A percentile compares a stretch with the other conserved stretches of the same genome.
These are phyloP conservation scores for Neohortaea acidophila DNA, from an alignment of 495 filamentous ascomycete species.

Conservation along the genomic window DNA sequence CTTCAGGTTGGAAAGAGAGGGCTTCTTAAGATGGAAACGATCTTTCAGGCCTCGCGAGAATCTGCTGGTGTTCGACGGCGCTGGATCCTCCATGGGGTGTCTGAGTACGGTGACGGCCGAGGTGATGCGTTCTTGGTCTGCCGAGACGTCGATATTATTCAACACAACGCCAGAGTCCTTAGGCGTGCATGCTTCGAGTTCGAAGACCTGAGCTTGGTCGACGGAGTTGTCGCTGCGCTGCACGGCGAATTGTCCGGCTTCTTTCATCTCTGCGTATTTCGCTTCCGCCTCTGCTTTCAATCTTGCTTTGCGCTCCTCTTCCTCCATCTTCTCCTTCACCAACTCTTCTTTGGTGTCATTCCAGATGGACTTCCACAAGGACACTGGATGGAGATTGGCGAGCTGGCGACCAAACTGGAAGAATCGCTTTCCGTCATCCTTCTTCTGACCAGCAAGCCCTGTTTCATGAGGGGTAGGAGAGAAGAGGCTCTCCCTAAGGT, in stretches of 20 bases:
- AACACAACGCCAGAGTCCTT: constrained; percentile 23
- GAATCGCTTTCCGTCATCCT: constrained; percentile 4
- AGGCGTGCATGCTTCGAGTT: not conserved
- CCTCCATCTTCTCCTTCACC: constrained; percentile 16
- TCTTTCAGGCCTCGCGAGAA: constrained; percentile 13
- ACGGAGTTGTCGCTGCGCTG: constrained; percentile 5
- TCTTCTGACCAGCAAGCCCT: too few species aligned
- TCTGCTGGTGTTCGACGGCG: constrained; percentile 5
- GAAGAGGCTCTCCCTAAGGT: too few species aligned
- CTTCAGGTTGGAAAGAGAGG: constrained; percentile 20
- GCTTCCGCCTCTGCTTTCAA: constrained; percentile 28
- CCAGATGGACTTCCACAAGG: constrained; percentile 19
- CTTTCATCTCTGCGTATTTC: constrained; percentile 48
- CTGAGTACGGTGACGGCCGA: not conserved
- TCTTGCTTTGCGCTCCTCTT: constrained; percentile 19
- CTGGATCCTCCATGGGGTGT: not conserved
- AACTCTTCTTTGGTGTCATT: constrained; percentile 16
- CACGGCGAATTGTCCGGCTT: constrained; percentile 38
- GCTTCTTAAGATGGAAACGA: constrained; percentile 28
- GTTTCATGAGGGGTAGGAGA: not conserved
- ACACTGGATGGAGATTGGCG: constrained; percentile 16
- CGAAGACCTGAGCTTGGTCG: not conserved
- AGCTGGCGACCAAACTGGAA: constrained; percentile 19
- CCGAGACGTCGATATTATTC: too few species aligned
- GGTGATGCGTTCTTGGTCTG: too few species aligned